Evolutionary conservation across 164 flowering plant species (phyloP).

Genomic region (Akebia trifoliata): DNA sequence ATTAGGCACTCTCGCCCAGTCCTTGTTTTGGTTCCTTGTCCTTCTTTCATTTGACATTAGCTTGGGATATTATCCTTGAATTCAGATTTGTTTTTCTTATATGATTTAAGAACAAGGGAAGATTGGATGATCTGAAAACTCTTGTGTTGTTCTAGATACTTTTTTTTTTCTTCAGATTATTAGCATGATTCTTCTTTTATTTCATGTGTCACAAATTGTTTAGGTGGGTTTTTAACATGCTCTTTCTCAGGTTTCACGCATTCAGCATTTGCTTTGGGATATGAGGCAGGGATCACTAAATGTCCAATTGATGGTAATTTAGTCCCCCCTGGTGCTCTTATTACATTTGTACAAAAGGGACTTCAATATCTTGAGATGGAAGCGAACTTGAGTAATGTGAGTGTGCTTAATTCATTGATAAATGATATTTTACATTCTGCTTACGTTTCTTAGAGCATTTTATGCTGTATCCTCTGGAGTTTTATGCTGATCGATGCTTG

Average conservation of each 20-base stretch:
- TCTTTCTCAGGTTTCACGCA: constrained; percentile 78
- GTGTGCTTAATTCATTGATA: constrained; percentile 20
- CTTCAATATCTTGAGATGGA: constrained; percentile 95
- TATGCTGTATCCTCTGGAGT: background rate
- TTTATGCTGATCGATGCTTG: constrained; percentile 27
- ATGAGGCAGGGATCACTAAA: constrained; percentile 87
- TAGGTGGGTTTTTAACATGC: background rate
- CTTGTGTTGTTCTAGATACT: too few relatives aligned
- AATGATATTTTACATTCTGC: background rate
- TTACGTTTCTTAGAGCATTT: background rate
- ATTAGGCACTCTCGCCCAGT: too few relatives aligned
- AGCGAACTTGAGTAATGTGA: constrained; percentile 80
- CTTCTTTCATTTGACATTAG: background rate
- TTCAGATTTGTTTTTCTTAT: too few relatives aligned
- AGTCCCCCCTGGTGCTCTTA: constrained; percentile 94
- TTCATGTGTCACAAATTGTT: too few relatives aligned
- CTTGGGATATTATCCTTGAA: too few relatives aligned
- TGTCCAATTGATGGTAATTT: constrained; percentile 79
- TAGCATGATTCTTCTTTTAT: too few relatives aligned
- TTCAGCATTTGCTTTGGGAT: constrained; percentile 87
- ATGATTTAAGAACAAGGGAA: too few relatives aligned
- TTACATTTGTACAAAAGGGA: constrained; percentile 90
- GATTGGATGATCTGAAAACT: too few relatives aligned
- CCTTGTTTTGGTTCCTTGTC: background rate
- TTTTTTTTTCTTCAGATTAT: too few relatives aligned